phyloP scores from a whole-genome alignment of 1,139 yeast genomes.

The Suhomyces anneliseae region DNA sequence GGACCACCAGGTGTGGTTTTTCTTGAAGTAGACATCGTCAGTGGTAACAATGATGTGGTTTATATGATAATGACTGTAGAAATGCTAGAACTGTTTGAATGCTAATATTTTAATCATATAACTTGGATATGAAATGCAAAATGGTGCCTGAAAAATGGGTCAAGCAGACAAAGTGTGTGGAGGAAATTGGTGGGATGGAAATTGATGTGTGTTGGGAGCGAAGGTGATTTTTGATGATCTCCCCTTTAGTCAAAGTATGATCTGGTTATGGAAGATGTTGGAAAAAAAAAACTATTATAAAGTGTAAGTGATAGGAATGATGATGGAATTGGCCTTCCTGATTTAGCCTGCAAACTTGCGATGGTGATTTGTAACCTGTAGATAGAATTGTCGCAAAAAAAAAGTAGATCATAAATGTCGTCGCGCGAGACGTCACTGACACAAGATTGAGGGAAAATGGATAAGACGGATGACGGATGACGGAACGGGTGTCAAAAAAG shows the following conservation, averaged over 20 bases:
- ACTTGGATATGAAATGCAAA: not conserved
- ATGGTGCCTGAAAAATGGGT: not conserved
- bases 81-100: not conserved
- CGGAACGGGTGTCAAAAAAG: not conserved
- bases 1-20: slow-evolving; percentile 1
- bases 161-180: too few species aligned
- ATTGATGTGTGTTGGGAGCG: too few species aligned
- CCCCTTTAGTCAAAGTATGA: too few species aligned
- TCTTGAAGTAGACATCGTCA: slow-evolving; percentile 8
- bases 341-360: slow-evolving; percentile 1
- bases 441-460: too few species aligned
- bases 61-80: not conserved
- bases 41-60: not conserved
- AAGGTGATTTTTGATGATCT: too few species aligned
- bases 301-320: too few species aligned
- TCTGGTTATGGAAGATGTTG: too few species aligned
- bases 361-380: not conserved
- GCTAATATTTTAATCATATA: not conserved
- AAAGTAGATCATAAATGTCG: not conserved
- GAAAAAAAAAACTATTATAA: too few species aligned
- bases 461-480: not conserved
- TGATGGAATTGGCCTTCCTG: not conserved
- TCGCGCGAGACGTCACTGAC: slow-evolving; percentile 2
- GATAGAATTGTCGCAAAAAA: not conserved
- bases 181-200: too few species aligned